Evolutionary conservation across 1,284 basidiomycete species (phyloP), one percentile per base, ranked within the genome.

Genomic region (Ustilago shanxiensis): DNA sequence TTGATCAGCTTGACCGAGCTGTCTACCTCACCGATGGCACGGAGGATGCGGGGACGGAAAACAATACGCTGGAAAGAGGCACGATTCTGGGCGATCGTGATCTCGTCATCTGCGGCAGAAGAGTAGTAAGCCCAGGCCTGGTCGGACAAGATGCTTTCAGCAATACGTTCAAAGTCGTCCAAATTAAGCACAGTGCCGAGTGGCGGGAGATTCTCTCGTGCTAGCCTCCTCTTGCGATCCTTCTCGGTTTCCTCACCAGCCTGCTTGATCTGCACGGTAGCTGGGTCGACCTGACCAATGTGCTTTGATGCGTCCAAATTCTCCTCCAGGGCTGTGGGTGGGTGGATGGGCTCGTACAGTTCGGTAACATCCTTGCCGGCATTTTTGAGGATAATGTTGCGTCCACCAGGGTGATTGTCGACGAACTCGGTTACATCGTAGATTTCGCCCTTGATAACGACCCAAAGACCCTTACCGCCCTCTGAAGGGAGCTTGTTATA

Each of bases 31-130:
- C 90, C 90, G n/a, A 98, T 94, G 79, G 97, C 90, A n/a, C 94
- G 90, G 18, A 98, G 88, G 44, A 98, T 89, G 13, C 94, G 90
- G 13, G 95, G 95, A n/a, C 95, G 90, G 89, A 98, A 97, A 93
- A 95, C 98, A 77, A 98, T 89, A 66, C 93, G 93, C 90, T 92
- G 93, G 86, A 92, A 98, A 1, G 93, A 93, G 54, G 90, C 89
- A 68, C 93, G 91, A 83, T 97, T 97, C 87, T 98, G 72, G 16
- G 63, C 55, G 37, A 70, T 70, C 3, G 77, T 77, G 47, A 74
- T 49, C 61, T 82, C 86, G 90, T 90, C 39, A 92, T 95, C 84
- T 0, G 83, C 82, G 2, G 83, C 84, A 5, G 83, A 84, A 2
- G 83, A 81, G 69, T 86, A 86, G 78, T 86, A 86, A 10, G 84